Percentiles rank a stretch among this genome's conserved stretches.
Conservation (phyloP, 2,329 filamentous ascomycete species). For the Paecilomyces fulvus region DNA sequence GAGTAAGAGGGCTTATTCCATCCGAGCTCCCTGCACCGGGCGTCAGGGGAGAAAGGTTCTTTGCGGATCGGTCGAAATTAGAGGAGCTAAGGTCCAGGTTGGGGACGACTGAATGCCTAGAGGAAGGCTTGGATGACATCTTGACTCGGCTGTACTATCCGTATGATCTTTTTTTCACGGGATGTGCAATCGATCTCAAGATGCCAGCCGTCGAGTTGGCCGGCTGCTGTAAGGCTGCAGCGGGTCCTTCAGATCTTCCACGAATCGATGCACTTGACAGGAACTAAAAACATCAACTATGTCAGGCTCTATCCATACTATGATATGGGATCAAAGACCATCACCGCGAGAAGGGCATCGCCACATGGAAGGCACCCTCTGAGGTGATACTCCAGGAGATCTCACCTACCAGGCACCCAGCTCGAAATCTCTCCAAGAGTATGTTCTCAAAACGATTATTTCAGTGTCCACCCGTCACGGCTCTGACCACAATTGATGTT, state of each 20-base stretch:
- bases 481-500: not conserved
- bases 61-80: conserved; percentile 20
- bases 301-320: too few species aligned
- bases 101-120: conserved; percentile 26
- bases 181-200: not conserved
- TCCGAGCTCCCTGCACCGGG: conserved; percentile 28
- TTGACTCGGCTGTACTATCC: not conserved
- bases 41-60: conserved; percentile 24
- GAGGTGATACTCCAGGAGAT: too few species aligned
- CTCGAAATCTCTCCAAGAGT: not conserved
- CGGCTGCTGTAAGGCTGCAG: not conserved
- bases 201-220: not conserved
- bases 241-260: not conserved
- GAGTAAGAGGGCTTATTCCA: conserved; percentile 26
- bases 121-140: conserved; percentile 22
- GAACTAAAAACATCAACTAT: too few species aligned
- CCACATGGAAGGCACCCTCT: too few species aligned
- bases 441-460: not conserved
- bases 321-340: too few species aligned
- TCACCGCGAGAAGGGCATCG: too few species aligned
- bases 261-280: not conserved
- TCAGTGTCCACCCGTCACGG: not conserved
- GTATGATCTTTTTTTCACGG: not conserved
- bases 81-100: conserved; percentile 30
- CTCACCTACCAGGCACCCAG: not conserved